phyloP scores from a whole-genome alignment of 78 protist genomes.

The Paulinella micropora region DNA sequence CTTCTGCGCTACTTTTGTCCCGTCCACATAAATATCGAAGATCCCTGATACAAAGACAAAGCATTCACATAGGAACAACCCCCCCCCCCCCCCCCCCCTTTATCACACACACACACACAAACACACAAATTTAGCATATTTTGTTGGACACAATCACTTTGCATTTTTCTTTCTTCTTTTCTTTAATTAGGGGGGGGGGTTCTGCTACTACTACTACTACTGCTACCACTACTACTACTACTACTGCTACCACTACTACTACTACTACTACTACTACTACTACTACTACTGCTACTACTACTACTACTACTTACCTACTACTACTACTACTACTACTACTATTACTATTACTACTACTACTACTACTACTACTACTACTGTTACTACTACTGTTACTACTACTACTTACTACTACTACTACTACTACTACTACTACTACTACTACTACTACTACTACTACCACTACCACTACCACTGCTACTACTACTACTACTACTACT shows the following conservation, averaged over 20 bases:
- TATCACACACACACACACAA: too few species aligned
- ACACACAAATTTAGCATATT: too few species aligned
- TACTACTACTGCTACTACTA: background rate
- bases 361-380: background rate
- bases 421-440: background rate
- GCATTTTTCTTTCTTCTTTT: too few species aligned
- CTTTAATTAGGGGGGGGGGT: too few species aligned
- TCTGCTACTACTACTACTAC: too few species aligned
- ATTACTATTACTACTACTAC: background rate
- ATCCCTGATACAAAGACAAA: too few species aligned
- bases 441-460: background rate
- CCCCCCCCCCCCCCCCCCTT: too few species aligned
- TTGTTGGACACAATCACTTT: too few species aligned
- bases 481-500: background rate
- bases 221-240: background rate
- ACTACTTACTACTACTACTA: background rate
- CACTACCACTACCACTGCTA: background rate
- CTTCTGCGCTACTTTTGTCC: too few species aligned
- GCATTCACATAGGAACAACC: too few species aligned
- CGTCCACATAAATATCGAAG: too few species aligned
- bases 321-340: background rate
- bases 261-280: background rate
- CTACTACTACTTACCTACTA: background rate
- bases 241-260: background rate
- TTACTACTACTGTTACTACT: background rate